Conservation (phyloP, 2,329 filamentous ascomycete species). For the Aspergillus sp. region DNA sequence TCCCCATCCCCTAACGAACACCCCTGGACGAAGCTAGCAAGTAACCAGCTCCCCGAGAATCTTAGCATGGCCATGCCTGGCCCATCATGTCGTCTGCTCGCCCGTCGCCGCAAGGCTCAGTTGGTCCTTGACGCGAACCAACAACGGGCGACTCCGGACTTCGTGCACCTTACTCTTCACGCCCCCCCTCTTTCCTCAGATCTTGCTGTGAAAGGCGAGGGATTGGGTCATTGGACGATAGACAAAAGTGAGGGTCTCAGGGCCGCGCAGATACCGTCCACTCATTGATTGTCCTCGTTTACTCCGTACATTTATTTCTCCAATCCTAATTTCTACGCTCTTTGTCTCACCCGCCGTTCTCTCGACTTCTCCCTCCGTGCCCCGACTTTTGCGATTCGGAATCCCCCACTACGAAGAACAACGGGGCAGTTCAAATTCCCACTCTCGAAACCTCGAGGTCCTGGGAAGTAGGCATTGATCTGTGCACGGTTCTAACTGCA, state of each 20-base stretch:
- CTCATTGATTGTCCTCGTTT: not conserved
- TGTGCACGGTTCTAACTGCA: slow-evolving; percentile 5
- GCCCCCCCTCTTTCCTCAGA: slow-evolving; percentile 13
- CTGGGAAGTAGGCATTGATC: not conserved
- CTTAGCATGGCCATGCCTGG: slow-evolving; percentile 13
- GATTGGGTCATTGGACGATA: slow-evolving; percentile 13
- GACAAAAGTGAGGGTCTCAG: slow-evolving; percentile 7
- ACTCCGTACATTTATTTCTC: not conserved
- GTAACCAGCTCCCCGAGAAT: slow-evolving; percentile 9
- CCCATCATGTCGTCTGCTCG: slow-evolving; percentile 14
- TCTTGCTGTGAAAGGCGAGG: slow-evolving; percentile 10
- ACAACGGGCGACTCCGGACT: slow-evolving; percentile 11
- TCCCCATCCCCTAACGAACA: slow-evolving; percentile 35
- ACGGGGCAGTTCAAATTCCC: not conserved
- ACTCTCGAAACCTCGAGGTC: not conserved
- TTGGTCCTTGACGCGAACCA: slow-evolving; percentile 16
- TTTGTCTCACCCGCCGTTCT: not conserved
- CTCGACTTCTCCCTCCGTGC: not conserved
- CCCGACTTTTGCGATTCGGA: slow-evolving; percentile 5
- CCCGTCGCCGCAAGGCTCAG: slow-evolving; percentile 10
- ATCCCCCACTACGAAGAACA: slow-evolving; percentile 7
- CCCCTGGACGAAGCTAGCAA: slow-evolving; percentile 26
- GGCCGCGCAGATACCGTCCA: slow-evolving; percentile 3
- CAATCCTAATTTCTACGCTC: slow-evolving; percentile 1
- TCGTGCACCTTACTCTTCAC: not conserved